Conservation (phyloP, 1,139 yeast species). For the Candida glucosophila region DNA sequence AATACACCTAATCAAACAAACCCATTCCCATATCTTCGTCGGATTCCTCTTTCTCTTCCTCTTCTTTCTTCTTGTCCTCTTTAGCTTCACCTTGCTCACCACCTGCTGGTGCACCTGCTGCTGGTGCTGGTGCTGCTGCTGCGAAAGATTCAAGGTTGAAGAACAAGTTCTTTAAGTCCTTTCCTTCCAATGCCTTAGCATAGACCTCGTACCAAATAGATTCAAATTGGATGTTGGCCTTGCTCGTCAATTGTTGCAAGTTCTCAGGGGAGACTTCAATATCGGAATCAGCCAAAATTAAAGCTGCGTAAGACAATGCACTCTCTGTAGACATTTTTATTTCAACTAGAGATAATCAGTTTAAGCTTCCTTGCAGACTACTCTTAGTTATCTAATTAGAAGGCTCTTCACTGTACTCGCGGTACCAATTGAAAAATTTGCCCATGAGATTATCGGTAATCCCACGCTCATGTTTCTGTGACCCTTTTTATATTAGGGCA, state of each 20-base stretch:
- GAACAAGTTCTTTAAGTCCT: slow-evolving; percentile 86
- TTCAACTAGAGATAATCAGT: slow-evolving; percentile 36
- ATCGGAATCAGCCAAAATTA: slow-evolving; percentile 96
- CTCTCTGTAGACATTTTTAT: slow-evolving; percentile 46
- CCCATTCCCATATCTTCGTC: slow-evolving; percentile 78
- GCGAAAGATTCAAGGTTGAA: slow-evolving; percentile 59
- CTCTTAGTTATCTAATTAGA: slow-evolving; percentile 34
- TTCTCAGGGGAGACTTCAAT: slow-evolving; percentile 91
- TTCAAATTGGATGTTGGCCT: slow-evolving; percentile 91
- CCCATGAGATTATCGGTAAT: too few relatives aligned
- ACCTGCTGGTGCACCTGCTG: slow-evolving; percentile 44
- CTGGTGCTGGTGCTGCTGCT: slow-evolving; percentile 58
- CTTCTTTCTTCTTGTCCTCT: slow-evolving; percentile 52
- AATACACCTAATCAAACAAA: slow-evolving; percentile 35
- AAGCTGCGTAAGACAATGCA: slow-evolving; percentile 84
- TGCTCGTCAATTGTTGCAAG: slow-evolving; percentile 64
- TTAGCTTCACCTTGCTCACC: slow-evolving; percentile 37
- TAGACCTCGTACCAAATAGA: slow-evolving; percentile 88
- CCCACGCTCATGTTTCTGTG: too few relatives aligned
- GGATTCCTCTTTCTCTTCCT: slow-evolving; percentile 60
- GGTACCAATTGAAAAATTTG: too few relatives aligned
- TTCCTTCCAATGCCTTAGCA: slow-evolving; percentile 97
- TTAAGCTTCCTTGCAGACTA: slow-evolving; percentile 57
- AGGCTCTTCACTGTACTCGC: too few relatives aligned
- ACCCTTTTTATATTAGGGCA: too few relatives aligned